Percentiles rank a stretch among this genome's conserved stretches.
Evolutionary conservation across 768 basidiomycete species (phyloP).

Genomic region (Imleria badia): DNA sequence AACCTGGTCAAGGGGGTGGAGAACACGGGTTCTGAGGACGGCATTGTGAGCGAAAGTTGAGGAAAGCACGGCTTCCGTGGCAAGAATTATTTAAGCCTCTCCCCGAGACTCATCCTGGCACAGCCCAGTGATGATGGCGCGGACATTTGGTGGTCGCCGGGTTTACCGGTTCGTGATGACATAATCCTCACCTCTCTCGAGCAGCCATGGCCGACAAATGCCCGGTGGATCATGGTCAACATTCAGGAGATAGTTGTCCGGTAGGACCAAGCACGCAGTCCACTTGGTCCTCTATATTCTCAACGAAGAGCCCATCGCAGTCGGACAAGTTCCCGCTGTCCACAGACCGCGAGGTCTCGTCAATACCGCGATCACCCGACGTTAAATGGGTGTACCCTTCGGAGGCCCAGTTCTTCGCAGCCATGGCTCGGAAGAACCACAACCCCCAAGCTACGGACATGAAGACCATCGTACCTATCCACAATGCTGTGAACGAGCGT

Average conservation of each 20-base stretch:
- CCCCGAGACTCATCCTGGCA: no score
- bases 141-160: neutral
- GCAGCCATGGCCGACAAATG: slow-evolving; percentile 38
- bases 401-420: slow-evolving; percentile 97
- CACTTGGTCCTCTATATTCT: slow-evolving; percentile 40
- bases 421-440: slow-evolving; percentile 94
- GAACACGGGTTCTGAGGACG: slow-evolving; percentile 64
- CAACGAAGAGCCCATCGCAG: slow-evolving; percentile 8
- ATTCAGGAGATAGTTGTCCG: slow-evolving; percentile 49
- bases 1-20: slow-evolving; percentile 71
- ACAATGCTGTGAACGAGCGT: slow-evolving; percentile 97
- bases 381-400: slow-evolving; percentile 97
- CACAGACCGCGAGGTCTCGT: slow-evolving; percentile 75
- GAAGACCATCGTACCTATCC: slow-evolving; percentile 95
- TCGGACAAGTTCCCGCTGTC: slow-evolving; percentile 45
- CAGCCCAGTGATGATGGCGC: no score
- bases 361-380: slow-evolving; percentile 74
- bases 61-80: neutral
- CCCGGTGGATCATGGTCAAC: slow-evolving; percentile 46
- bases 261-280: slow-evolving; percentile 59
- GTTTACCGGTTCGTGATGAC: slow-evolving; percentile 10
- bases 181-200: slow-evolving; percentile 4
- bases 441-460: slow-evolving; percentile 86
- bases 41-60: slow-evolving; percentile 43
- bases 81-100: no score